A percentile compares a stretch with the other conserved stretches of the same genome.
Evolutionary conservation across 176 grass and related monocot genomes (phyloP).

Genomic region (Oryza officinalis): DNA sequence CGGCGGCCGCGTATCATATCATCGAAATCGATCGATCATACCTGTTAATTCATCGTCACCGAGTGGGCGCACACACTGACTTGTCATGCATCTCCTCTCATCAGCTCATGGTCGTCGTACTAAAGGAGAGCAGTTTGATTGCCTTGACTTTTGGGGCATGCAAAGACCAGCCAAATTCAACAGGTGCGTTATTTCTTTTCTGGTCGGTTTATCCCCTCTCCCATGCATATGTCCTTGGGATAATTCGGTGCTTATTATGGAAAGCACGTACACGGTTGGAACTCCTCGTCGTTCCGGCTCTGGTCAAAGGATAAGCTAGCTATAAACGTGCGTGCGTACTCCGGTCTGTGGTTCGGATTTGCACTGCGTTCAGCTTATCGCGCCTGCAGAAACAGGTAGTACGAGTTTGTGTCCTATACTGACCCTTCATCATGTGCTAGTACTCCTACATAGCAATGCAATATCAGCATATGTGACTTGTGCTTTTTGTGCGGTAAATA

Average conservation of each 20-base stretch:
- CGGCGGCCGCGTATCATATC: neutral
- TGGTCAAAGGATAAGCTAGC: neutral
- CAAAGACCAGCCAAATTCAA: neutral
- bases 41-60: no score
- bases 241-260: slow-evolving; percentile 11
- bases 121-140: neutral
- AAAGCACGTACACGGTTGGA: neutral
- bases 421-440: neutral
- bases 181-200: neutral
- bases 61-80: neutral
- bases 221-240: neutral
- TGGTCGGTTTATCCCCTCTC: neutral
- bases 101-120: neutral
- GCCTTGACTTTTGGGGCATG: neutral
- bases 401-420: neutral
- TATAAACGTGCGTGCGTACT: neutral
- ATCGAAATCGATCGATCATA: neutral
- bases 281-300: neutral
- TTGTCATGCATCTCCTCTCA: neutral
- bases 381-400: neutral
- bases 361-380: neutral
- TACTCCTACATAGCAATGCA: no score
- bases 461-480: no score
- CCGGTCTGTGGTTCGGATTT: neutral
- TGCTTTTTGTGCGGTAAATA: neutral